These are phyloP conservation scores for Berberis thunbergii DNA, from an alignment of 164 flowering plant genomes.

Conservation along the genomic window DNA sequence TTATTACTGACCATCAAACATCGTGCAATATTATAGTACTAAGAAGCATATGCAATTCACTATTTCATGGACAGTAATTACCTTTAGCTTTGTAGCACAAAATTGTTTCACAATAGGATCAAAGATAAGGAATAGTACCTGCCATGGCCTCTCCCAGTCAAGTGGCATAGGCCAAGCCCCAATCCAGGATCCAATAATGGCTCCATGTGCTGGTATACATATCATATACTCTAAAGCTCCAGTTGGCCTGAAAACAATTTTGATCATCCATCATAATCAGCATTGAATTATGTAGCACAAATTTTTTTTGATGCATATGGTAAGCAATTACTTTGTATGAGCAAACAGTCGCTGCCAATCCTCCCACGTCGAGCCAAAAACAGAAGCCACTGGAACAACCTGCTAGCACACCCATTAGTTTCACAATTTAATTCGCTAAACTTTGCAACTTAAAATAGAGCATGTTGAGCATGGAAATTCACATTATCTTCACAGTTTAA, in stretches of 20 bases:
- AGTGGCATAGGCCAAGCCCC: slow-evolving; percentile 99
- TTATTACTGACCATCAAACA: background rate
- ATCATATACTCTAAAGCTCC: slow-evolving; percentile 55
- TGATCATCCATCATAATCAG: slow-evolving; percentile 2
- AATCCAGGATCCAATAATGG: slow-evolving; percentile 91
- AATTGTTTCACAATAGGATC: background rate
- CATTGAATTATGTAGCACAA: background rate
- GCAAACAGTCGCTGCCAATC: slow-evolving; percentile 83
- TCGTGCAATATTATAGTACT: background rate
- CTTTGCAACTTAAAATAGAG: background rate
- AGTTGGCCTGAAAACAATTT: slow-evolving; percentile 40
- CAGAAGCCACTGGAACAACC: slow-evolving; percentile 78
- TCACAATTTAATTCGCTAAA: slow-evolving; percentile 5
- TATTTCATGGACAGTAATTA: background rate
- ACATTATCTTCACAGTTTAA: background rate
- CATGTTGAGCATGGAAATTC: background rate
- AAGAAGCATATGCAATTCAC: background rate
- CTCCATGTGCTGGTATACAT: slow-evolving; percentile 81
- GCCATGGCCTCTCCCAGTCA: slow-evolving; percentile 99
- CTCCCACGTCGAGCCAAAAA: slow-evolving; percentile 72
- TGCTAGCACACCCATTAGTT: slow-evolving; percentile 21
- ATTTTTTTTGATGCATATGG: background rate
- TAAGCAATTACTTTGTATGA: slow-evolving; percentile 42
- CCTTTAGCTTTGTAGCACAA: background rate
- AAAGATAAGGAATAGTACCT: slow-evolving; percentile 36